phyloP scores from a whole-genome alignment of 2,329 filamentous ascomycete species.

The Diaporthe sp. region DNA sequence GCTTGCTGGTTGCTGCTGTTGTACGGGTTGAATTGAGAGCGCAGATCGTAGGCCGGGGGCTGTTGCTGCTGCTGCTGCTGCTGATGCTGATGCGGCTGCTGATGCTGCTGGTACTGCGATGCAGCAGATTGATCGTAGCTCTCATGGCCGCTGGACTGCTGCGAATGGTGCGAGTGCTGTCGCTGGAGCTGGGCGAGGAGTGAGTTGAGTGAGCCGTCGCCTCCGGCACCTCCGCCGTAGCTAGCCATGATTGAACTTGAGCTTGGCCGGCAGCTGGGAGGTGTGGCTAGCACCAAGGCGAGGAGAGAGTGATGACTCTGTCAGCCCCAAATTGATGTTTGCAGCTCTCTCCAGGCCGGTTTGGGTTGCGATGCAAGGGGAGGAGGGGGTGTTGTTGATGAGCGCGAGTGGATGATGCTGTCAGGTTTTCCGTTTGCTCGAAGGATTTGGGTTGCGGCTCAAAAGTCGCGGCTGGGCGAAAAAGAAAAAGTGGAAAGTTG shows the following conservation, averaged over 20 bases:
- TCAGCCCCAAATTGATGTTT: background rate
- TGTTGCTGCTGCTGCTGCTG: conserved; percentile 38
- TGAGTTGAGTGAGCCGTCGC: conserved; percentile 48
- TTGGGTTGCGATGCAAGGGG: background rate
- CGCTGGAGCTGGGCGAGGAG: conserved; percentile 54
- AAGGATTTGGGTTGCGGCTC: conserved; percentile 11
- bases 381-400: background rate
- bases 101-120: conserved; percentile 38
- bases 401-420: conserved; percentile 8
- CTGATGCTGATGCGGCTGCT: conserved; percentile 37
- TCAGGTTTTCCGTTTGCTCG: conserved; percentile 18
- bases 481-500: conserved; percentile 37
- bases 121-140: conserved; percentile 32
- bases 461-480: conserved; percentile 33
- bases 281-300: conserved; percentile 36
- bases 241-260: conserved; percentile 45
- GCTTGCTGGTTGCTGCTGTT: conserved; percentile 36
- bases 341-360: background rate
- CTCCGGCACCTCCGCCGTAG: conserved; percentile 43
- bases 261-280: conserved; percentile 18
- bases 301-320: conserved; percentile 9
- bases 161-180: conserved; percentile 43
- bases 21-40: conserved; percentile 40
- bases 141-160: conserved; percentile 30
- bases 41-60: conserved; percentile 36